Evolutionary conservation across 768 basidiomycete species (phyloP).

Genomic region (Termitomyces sp.): DNA sequence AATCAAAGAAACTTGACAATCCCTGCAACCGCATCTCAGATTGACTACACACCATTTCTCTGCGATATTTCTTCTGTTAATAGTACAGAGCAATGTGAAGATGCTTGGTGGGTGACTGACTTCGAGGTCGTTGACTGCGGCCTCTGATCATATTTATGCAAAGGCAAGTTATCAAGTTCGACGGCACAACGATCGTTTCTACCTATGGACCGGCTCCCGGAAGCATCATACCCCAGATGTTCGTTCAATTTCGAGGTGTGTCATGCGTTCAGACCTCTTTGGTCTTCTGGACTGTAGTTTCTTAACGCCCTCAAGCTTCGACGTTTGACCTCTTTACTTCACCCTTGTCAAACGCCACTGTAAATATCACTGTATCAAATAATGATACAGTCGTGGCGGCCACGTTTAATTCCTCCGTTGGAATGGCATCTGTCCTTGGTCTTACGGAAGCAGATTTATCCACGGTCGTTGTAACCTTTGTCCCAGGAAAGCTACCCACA

Average conservation of each 20-base stretch:
- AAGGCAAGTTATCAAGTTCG: constrained; percentile 18
- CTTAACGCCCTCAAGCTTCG: constrained; percentile 30
- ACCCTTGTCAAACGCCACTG: constrained; percentile 43
- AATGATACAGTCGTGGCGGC: constrained; percentile 27
- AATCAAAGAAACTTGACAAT: constrained; percentile 33
- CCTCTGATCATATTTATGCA: constrained; percentile 3
- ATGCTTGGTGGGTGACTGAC: constrained; percentile 38
- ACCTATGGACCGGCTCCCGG: constrained; percentile 43
- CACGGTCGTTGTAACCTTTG: constrained; percentile 39
- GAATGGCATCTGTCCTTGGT: constrained; percentile 34
- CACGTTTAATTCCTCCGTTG: constrained; percentile 39
- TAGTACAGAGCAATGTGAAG: constrained; percentile 31
- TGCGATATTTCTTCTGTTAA: constrained; percentile 30
- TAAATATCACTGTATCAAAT: constrained; percentile 51
- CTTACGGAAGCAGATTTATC: constrained; percentile 38
- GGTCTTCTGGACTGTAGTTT: neutral
- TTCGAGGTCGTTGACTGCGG: neutral
- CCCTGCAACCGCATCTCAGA: constrained; percentile 32
- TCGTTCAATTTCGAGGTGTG: constrained; percentile 52
- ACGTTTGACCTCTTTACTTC: constrained; percentile 42
- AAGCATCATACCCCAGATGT: constrained; percentile 53
- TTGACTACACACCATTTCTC: constrained; percentile 47
- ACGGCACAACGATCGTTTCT: constrained; percentile 25
- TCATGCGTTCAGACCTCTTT: neutral
- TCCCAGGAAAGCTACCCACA: constrained; percentile 23